Evolutionary conservation across 805 yeast species (phyloP).

Genomic region (Pichia deserticola): DNA sequence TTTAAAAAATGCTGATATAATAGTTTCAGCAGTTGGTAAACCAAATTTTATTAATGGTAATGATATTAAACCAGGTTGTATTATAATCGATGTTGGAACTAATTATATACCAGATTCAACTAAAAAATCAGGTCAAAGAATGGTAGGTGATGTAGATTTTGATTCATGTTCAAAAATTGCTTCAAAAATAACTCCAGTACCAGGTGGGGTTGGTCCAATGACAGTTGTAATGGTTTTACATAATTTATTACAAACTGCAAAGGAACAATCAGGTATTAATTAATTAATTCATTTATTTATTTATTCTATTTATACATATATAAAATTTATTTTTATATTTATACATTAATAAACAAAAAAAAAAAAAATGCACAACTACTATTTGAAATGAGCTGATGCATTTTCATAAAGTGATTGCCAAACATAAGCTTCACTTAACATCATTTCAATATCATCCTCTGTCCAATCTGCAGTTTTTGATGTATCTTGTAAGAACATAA

Average conservation of each 20-base stretch:
- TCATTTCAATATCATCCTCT: constrained; percentile 83
- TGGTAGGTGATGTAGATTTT: constrained; percentile 95
- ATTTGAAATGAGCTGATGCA: constrained; percentile 77
- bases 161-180: constrained; percentile 57
- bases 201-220: constrained; percentile 99
- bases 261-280: constrained; percentile 15
- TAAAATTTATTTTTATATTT: background rate
- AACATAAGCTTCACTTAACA: constrained; percentile 90
- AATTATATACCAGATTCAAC: constrained; percentile 74
- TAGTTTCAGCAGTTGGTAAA: constrained; percentile 86
- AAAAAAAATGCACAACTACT: background rate
- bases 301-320: no score
- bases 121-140: constrained; percentile 68
- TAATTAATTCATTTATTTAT: background rate
- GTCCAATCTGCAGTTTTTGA: constrained; percentile 76
- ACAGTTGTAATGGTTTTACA: constrained; percentile 92
- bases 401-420: constrained; percentile 93
- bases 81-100: constrained; percentile 92
- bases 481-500: constrained; percentile 83
- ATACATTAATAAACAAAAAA: background rate
- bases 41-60: constrained; percentile 81
- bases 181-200: constrained; percentile 84
- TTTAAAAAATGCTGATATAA: constrained; percentile 71
- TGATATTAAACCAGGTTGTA: constrained; percentile 77
- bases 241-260: constrained; percentile 76